Evolutionary conservation across 1,139 yeast genomes (phyloP).

Genomic region (Yamadazyma sp.): DNA sequence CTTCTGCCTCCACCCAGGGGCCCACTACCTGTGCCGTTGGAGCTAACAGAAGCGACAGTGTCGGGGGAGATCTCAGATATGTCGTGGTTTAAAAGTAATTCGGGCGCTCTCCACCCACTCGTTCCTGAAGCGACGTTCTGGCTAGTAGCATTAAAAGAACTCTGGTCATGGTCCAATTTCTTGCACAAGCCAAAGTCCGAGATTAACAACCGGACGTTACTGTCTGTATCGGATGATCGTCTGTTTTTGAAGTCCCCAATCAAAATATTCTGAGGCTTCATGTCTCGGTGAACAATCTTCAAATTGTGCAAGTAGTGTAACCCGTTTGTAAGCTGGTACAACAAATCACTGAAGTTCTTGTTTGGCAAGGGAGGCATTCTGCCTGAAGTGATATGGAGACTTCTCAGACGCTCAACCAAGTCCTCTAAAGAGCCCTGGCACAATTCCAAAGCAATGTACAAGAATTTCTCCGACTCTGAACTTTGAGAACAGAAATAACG

Average conservation of each 20-base stretch:
- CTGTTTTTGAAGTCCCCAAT: constrained; percentile 60
- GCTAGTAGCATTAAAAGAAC: constrained; percentile 89
- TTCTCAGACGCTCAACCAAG: constrained; percentile 58
- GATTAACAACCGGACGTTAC: constrained; percentile 61
- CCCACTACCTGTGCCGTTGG: constrained; percentile 14
- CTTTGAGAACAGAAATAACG: constrained; percentile 91
- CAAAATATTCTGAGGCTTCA: constrained; percentile 92
- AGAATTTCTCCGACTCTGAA: constrained; percentile 66
- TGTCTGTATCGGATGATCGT: constrained; percentile 9
- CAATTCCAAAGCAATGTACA: constrained; percentile 89
- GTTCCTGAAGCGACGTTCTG: constrained; percentile 93
- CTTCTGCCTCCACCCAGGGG: constrained; percentile 42
- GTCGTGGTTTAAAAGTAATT: constrained; percentile 55
- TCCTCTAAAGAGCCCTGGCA: constrained; percentile 91
- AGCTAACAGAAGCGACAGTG: constrained; percentile 36
- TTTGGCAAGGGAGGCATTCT: background rate
- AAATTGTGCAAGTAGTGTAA: constrained; percentile 83
- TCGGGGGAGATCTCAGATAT: constrained; percentile 42
- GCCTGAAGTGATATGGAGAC: constrained; percentile 24
- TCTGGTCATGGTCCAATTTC: constrained; percentile 85
- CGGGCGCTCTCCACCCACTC: constrained; percentile 98
- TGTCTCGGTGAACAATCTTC: constrained; percentile 92
- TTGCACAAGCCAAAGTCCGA: constrained; percentile 97
- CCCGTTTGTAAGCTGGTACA: constrained; percentile 82
- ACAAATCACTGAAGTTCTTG: constrained; percentile 41